A percentile compares a stretch with the other conserved stretches of the same genome.
Conservation (phyloP, 164 flowering plant genomes). For the Dillenia turbinata region DNA sequence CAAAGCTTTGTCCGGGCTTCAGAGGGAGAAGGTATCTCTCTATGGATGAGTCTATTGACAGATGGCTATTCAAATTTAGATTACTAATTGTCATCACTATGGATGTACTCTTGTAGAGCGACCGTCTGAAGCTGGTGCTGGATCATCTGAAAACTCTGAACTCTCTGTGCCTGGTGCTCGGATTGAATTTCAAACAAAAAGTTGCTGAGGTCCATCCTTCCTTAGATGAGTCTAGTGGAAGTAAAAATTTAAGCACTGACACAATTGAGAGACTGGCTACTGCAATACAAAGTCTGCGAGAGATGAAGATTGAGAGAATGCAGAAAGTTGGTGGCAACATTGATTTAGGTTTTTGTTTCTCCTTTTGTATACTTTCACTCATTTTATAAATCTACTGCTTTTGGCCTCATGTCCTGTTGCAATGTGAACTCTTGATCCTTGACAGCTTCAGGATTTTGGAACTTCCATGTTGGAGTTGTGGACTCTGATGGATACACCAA, state of each 20-base stretch:
- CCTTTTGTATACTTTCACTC: neutral
- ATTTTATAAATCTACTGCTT: neutral
- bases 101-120: constrained; percentile 33
- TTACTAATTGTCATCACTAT: too few relatives aligned
- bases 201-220: constrained; percentile 48
- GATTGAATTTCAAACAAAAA: constrained; percentile 53
- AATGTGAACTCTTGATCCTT: constrained; percentile 1
- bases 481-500: constrained; percentile 86
- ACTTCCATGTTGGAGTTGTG: constrained; percentile 68
- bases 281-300: constrained; percentile 38
- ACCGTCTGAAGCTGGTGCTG: constrained; percentile 53
- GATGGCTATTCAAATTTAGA: too few relatives aligned
- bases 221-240: constrained; percentile 40
- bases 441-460: constrained; percentile 76
- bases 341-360: neutral
- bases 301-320: constrained; percentile 60
- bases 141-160: constrained; percentile 43
- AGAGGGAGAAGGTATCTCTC: constrained; percentile 36
- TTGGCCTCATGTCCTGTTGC: neutral
- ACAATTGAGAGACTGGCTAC: constrained; percentile 44
- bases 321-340: constrained; percentile 36
- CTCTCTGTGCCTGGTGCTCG: constrained; percentile 65
- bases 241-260: constrained; percentile 35
- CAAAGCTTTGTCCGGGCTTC: constrained; percentile 23
- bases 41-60: too few relatives aligned